phyloP scores from a whole-genome alignment of 345 rosid species.

The Ceriops zippeliana region DNA sequence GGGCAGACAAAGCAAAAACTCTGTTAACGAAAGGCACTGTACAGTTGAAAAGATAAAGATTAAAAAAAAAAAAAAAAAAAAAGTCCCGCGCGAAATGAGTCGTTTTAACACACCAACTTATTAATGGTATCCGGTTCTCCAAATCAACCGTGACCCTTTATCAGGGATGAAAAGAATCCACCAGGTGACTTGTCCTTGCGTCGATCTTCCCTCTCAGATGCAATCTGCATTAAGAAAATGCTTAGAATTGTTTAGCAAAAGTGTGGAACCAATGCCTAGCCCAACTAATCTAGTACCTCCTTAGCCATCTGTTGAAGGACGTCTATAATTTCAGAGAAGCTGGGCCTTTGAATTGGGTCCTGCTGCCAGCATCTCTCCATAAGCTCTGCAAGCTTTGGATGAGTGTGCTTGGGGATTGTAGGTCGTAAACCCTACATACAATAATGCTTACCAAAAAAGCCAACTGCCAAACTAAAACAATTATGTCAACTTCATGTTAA shows the following conservation, averaged over 20 bases:
- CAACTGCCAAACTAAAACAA: neutral
- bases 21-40: constrained; percentile 24
- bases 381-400: constrained; percentile 63
- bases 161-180: constrained; percentile 46
- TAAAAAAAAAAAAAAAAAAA: neutral
- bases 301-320: constrained; percentile 54
- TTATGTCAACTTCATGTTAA: constrained; percentile 1
- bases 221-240: constrained; percentile 46
- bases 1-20: neutral
- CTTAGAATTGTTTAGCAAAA: constrained; percentile 2
- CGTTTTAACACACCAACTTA: constrained; percentile 15
- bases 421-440: constrained; percentile 62
- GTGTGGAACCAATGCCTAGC: neutral
- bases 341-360: constrained; percentile 75
- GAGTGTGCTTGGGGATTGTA: constrained; percentile 69
- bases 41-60: constrained; percentile 23
- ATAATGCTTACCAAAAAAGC: constrained; percentile 6
- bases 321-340: constrained; percentile 68
- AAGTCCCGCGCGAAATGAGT: constrained; percentile 4
- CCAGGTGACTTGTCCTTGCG: constrained; percentile 44
- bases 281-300: constrained; percentile 44
- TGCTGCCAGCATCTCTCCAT: constrained; percentile 92
- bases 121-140: constrained; percentile 1
- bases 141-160: constrained; percentile 46
- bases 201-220: constrained; percentile 41